Evolutionary conservation across 352 stramenopile species (phyloP).

Genomic region (Pythium aphanidermatum): DNA sequence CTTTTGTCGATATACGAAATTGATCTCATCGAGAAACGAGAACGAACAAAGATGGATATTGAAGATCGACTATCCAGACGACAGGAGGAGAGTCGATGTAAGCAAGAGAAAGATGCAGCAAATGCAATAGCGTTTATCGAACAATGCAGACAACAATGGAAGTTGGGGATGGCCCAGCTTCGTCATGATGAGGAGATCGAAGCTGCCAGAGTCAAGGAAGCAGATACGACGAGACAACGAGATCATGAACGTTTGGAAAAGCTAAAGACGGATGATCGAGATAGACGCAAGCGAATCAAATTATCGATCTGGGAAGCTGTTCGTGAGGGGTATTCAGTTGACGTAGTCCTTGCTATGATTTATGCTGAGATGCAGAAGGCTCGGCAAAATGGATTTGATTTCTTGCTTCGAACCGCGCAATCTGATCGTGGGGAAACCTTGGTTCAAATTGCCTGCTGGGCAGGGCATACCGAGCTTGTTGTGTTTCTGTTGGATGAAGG

Average conservation of each 20-base stretch:
- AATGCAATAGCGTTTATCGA: not conserved
- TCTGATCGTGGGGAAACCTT: constrained; percentile 54
- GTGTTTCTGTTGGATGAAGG: constrained; percentile 55
- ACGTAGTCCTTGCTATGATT: constrained; percentile 44
- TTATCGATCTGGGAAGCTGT: constrained; percentile 67
- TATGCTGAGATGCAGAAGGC: constrained; percentile 61
- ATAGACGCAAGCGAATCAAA: constrained; percentile 24
- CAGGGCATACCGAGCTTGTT: constrained; percentile 51
- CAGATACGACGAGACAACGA: constrained; percentile 6
- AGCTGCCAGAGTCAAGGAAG: constrained; percentile 11
- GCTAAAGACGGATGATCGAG: not conserved
- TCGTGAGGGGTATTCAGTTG: constrained; percentile 39
- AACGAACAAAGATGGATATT: constrained; percentile 33
- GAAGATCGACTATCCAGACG: too few relatives aligned
- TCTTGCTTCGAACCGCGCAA: constrained; percentile 35
- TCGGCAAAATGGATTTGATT: constrained; percentile 48
- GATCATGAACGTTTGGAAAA: constrained; percentile 8
- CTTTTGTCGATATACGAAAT: constrained; percentile 27
- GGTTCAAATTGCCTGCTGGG: constrained; percentile 69
- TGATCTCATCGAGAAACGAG: constrained; percentile 17
- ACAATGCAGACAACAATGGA: too few relatives aligned
- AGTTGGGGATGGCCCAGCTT: too few relatives aligned
- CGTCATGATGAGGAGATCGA: too few relatives aligned
- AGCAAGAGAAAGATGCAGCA: constrained; percentile 1
- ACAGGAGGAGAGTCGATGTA: constrained; percentile 28